Evolutionary conservation across 331 rosid species (phyloP).

Genomic region (Malus hybrid): DNA sequence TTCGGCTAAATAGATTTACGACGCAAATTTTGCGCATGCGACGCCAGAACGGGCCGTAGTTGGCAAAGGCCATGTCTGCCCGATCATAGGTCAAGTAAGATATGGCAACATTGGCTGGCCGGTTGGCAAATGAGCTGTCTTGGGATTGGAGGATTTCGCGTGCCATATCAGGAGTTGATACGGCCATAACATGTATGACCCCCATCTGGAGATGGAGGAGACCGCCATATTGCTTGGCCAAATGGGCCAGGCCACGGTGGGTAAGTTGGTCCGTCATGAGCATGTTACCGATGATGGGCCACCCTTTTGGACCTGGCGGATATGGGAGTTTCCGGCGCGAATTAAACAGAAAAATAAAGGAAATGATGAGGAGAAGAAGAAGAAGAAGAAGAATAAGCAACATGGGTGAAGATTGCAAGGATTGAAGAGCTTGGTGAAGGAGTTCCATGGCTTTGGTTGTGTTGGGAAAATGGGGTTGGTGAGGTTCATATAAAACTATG

Average conservation of each 20-base stretch:
- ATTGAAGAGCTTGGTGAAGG: not conserved
- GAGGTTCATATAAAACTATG: not conserved
- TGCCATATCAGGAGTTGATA: constrained; percentile 44
- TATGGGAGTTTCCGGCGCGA: constrained; percentile 19
- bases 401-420: constrained; percentile 6
- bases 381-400: constrained; percentile 2
- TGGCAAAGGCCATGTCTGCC: constrained; percentile 60
- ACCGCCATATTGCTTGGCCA: constrained; percentile 32
- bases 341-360: not conserved
- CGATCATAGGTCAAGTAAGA: constrained; percentile 33
- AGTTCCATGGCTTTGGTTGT: constrained; percentile 7
- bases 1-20: constrained; percentile 38
- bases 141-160: constrained; percentile 48
- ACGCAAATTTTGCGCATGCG: constrained; percentile 51
- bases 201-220: constrained; percentile 44
- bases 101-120: constrained; percentile 32
- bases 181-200: constrained; percentile 27
- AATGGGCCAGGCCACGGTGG: constrained; percentile 33
- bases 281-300: constrained; percentile 50
- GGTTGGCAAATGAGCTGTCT: constrained; percentile 32
- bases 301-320: constrained; percentile 50
- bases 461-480: not conserved
- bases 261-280: constrained; percentile 34
- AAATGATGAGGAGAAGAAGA: not conserved
- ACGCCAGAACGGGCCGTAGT: constrained; percentile 55